These are phyloP conservation scores for Melastoma candidum DNA, from an alignment of 441 rosid species.

Conservation along the genomic window DNA sequence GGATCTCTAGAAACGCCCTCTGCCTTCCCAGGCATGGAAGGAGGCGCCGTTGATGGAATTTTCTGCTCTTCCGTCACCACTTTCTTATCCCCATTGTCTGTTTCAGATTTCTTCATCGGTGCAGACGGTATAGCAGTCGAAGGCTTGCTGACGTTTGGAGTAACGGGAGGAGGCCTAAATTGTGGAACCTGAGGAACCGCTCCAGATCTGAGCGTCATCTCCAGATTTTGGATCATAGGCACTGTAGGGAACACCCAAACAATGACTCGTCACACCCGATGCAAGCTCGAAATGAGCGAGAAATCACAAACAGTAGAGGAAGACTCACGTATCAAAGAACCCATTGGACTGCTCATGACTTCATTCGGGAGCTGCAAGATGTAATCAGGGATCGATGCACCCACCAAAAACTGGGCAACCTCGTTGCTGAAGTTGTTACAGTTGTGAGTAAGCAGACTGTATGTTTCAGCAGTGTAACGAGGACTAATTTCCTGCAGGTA, in stretches of 20 bases:
- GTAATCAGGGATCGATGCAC: conserved; percentile 68
- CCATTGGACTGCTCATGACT: conserved; percentile 92
- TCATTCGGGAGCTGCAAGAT: conserved; percentile 81
- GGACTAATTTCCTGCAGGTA: conserved; percentile 78
- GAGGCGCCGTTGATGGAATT: conserved; percentile 10
- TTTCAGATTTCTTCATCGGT: neutral
- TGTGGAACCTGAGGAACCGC: conserved; percentile 88
- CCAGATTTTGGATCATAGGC: conserved; percentile 92
- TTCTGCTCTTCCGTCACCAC: conserved; percentile 14
- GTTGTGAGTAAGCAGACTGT: conserved; percentile 75
- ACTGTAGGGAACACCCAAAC: conserved; percentile 30
- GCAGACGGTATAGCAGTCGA: conserved; percentile 9
- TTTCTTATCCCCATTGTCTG: conserved; percentile 8
- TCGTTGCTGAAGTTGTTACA: conserved; percentile 94
- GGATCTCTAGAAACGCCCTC: conserved; percentile 30
- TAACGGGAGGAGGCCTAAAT: conserved; percentile 35
- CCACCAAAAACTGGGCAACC: conserved; percentile 83
- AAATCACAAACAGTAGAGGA: neutral
- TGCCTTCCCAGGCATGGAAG: conserved; percentile 7
- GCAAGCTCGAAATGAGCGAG: neutral
- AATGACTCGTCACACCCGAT: neutral
- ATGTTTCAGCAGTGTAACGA: conserved; percentile 76
- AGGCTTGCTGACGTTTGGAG: conserved; percentile 15
- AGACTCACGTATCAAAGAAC: conserved; percentile 74
- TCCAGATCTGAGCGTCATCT: conserved; percentile 65